Base-by-base conservation (phyloP, 176 grass and related monocot species). In the Oryza longistaminata region DNA sequence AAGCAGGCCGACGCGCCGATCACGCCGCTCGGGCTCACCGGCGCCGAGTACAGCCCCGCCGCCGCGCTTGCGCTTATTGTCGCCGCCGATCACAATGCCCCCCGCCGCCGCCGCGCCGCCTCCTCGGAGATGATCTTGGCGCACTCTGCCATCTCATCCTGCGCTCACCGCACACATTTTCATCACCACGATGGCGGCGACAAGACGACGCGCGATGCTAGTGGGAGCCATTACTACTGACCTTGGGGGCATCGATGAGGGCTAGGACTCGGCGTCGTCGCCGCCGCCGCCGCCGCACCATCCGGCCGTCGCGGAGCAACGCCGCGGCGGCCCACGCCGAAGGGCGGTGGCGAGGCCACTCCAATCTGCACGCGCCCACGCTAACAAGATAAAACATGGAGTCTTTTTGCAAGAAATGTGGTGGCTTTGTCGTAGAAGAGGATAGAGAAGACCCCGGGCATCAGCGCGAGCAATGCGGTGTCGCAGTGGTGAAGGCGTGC, bases 321-420 rank as follows among this genome's bases (percentile, higher is more conserved):
- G 83, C 86, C 37, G 93, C 91, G 21, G 91, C 83, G 7, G 96
- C 93, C 96, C 96, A 98, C 0, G 86, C 84, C 11, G 96, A 96
- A 27, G 96, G 83, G 37, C 83, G 78, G 78, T 96, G 82, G 9
- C 73, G 87, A 52, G 94, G 77, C 96, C 96, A 99, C 79, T 94
- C 70, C 88, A 84, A 87, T 99, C 96, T 99, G 88, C 37, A 58
- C 73, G 48, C 15, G 4, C 33, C 9, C 31, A 15, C 34, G 15
- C 44, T 31, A 14, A 60, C 16, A 46, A 48, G 27, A 66, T 34
- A 74, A 83, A 83, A 83, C 7, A 83, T 66, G 2, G 8, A 79
- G 66, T 48, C 67, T 73, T 24, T 24, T 24, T 24, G 49, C 4
- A 77, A 35, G 1, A 76, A 82, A 68, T 6, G 11, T 34, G 50